phyloP scores from a whole-genome alignment of 768 basidiomycete species.

The Suillus fuscotomentosus region DNA sequence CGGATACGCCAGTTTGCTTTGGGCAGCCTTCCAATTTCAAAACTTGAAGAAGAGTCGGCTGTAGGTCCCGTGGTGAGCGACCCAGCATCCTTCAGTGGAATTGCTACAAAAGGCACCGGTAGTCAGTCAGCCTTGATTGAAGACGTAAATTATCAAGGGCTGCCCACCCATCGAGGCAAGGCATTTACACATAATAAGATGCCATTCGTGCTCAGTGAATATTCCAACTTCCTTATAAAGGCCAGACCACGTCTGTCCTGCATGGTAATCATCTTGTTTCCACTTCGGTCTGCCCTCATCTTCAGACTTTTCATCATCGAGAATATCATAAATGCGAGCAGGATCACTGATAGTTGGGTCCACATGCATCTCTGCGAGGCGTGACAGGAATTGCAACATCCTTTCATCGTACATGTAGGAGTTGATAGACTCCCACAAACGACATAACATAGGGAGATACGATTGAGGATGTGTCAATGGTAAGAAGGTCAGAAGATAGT shows the following conservation, averaged over 20 bases:
- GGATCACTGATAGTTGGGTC: constrained; percentile 79
- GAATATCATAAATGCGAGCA: constrained; percentile 53
- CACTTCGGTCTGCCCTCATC: constrained; percentile 61
- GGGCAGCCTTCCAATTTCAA: constrained; percentile 57
- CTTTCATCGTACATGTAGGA: constrained; percentile 89
- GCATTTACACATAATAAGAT: constrained; percentile 86
- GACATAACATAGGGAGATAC: constrained; percentile 81
- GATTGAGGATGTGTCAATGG: constrained; percentile 83
- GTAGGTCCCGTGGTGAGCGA: constrained; percentile 74
- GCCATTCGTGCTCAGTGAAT: constrained; percentile 82
- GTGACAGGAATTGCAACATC: constrained; percentile 81
- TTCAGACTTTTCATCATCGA: constrained; percentile 62
- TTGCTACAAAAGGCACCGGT: constrained; percentile 46
- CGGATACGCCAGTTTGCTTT: constrained; percentile 74
- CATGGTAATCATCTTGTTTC: constrained; percentile 41
- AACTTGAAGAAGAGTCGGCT: constrained; percentile 63
- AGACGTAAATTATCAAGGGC: constrained; percentile 8
- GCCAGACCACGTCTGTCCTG: constrained; percentile 48
- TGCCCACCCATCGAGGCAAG: constrained; percentile 74
- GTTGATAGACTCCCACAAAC: constrained; percentile 86
- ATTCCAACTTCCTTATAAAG: constrained; percentile 65
- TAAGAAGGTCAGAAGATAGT: constrained; percentile 83
- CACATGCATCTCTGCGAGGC: constrained; percentile 71
- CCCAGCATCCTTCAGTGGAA: constrained; percentile 69
- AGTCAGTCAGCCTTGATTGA: neutral